Percentiles rank a stretch among this genome's conserved stretches.
Evolutionary conservation across 805 yeast genomes (phyloP).

Genomic region (Suhomyces xylopsoci): DNA sequence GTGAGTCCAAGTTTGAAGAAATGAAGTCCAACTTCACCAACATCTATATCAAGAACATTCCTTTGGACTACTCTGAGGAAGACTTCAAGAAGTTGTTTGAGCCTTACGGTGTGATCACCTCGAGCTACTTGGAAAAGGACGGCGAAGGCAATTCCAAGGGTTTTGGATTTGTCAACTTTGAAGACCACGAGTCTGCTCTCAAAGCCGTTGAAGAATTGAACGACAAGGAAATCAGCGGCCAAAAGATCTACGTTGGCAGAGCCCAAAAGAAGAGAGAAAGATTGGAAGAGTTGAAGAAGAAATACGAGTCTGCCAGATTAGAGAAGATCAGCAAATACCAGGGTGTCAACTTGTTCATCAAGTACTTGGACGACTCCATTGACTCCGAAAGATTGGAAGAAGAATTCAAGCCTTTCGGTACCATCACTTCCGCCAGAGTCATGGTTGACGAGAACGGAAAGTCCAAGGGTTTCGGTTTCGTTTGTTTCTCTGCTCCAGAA

Average conservation of each 20-base stretch:
- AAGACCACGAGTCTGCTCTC: conserved; percentile 80
- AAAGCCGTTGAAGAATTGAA: conserved; percentile 90
- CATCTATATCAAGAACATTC: conserved; percentile 90
- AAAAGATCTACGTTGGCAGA: conserved; percentile 90
- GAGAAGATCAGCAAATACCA: conserved; percentile 93
- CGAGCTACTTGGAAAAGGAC: conserved; percentile 76
- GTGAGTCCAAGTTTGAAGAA: conserved; percentile 89
- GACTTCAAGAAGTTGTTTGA: conserved; percentile 71
- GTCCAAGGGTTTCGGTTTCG: conserved; percentile 98
- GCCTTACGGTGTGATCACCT: conserved; percentile 76
- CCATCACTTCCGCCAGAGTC: conserved; percentile 93
- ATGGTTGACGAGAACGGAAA: conserved; percentile 94
- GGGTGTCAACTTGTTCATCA: conserved; percentile 95
- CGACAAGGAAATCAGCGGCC: conserved; percentile 81
- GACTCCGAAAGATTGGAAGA: conserved; percentile 89
- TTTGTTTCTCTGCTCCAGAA: conserved; percentile 95
- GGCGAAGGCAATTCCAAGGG: conserved; percentile 89
- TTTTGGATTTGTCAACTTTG: conserved; percentile 93
- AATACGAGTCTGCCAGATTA: conserved; percentile 86
- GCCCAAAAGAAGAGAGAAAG: conserved; percentile 99
- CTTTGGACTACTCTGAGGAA: conserved; percentile 62
- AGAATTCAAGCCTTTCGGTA: conserved; percentile 90
- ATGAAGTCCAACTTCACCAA: conserved; percentile 92
- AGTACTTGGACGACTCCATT: conserved; percentile 91
- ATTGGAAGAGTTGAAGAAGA: conserved; percentile 90